Conservation (phyloP, 305 asterid genomes). For the Lippia alba region DNA sequence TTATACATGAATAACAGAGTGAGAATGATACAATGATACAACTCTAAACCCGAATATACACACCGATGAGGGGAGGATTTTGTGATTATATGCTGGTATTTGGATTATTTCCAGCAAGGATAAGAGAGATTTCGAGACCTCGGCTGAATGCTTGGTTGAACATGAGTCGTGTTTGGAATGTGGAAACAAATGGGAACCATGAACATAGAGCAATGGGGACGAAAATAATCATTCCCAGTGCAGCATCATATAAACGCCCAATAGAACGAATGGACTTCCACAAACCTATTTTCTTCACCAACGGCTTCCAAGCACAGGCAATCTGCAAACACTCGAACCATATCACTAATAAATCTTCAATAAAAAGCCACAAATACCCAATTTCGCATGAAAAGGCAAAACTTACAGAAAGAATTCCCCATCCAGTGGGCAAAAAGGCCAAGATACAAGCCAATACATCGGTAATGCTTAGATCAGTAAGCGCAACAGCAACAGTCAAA, state of each 20-base stretch:
- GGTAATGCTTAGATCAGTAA: constrained; percentile 62
- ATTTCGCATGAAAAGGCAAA: neutral
- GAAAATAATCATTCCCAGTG: constrained; percentile 85
- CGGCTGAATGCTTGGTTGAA: constrained; percentile 99
- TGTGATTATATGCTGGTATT: constrained; percentile 61
- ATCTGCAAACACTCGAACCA: constrained; percentile 50
- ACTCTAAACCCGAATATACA: neutral
- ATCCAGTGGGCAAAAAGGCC: constrained; percentile 98
- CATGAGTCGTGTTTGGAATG: constrained; percentile 98
- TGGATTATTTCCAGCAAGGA: constrained; percentile 96
- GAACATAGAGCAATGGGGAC: constrained; percentile 86
- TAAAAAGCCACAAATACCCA: no score
- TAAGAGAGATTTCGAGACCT: constrained; percentile 94
- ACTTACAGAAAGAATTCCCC: constrained; percentile 95
- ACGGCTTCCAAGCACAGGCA: constrained; percentile 91
- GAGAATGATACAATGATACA: neutral
- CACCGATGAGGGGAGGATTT: neutral
- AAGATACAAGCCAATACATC: constrained; percentile 88
- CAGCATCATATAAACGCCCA: constrained; percentile 89
- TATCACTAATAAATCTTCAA: neutral
- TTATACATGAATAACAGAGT: no score
- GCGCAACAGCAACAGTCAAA: constrained; percentile 65
- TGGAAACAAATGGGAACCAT: constrained; percentile 96
- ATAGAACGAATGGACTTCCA: constrained; percentile 95
- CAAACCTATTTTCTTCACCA: constrained; percentile 82